Percentiles rank a stretch among this genome's conserved stretches.
Conservation (phyloP, 768 basidiomycete genomes). For the Boletus huronensis region DNA sequence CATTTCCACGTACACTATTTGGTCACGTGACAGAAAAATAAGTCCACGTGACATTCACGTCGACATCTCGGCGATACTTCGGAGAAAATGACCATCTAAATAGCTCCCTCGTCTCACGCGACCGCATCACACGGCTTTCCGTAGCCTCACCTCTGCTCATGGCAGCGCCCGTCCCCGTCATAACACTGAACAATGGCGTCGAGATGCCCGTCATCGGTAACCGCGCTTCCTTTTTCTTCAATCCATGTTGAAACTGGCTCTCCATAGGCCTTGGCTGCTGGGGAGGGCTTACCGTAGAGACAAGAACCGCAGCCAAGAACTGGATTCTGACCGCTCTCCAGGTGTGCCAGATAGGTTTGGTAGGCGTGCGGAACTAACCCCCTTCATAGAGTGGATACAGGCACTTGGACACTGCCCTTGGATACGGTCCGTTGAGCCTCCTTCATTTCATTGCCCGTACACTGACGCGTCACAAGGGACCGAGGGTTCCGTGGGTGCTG, state of each 20-base stretch:
- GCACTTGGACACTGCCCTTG: constrained; percentile 39
- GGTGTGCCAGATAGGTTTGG: neutral
- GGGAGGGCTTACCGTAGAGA: neutral
- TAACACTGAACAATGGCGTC: constrained; percentile 1
- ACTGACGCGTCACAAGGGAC: constrained; percentile 24
- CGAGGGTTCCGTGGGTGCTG: constrained; percentile 44
- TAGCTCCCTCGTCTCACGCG: neutral
- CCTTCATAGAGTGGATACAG: constrained; percentile 37
- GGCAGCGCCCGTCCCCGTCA: neutral
- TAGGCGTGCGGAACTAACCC: too few relatives aligned
- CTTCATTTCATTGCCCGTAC: neutral
- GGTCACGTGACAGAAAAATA: constrained; percentile 13
- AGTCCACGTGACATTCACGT: constrained; percentile 18
- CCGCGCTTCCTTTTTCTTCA: neutral
- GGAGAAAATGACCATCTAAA: neutral
- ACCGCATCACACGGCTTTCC: neutral
- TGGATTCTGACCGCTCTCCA: neutral
- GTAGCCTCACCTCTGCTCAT: too few relatives aligned
- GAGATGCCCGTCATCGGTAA: constrained; percentile 3
- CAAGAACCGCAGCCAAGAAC: neutral
- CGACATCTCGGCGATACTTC: neutral
- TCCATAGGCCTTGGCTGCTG: neutral
- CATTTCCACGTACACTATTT: constrained; percentile 18
- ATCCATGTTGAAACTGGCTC: neutral
- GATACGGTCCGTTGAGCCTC: constrained; percentile 1